A percentile compares a stretch with the other conserved stretches of the same genome.
These are phyloP conservation scores for Lavandula angustifolia DNA, from an alignment of 257 asterid genomes.

Conservation along the genomic window DNA sequence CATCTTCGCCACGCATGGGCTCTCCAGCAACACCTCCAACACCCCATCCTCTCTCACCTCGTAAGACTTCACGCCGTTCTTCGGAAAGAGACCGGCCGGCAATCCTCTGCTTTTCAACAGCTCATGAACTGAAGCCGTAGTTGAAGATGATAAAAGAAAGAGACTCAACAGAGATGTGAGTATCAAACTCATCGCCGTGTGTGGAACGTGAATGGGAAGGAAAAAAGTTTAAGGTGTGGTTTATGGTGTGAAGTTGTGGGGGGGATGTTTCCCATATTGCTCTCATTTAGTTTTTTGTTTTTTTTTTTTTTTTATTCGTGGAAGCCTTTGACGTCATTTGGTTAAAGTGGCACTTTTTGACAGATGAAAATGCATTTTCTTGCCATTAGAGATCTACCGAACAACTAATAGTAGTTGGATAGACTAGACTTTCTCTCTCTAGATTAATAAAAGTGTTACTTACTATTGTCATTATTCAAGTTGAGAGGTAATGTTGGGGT, in stretches of 20 bases:
- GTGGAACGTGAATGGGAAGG: conserved; percentile 30
- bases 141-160: conserved; percentile 21
- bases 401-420: conserved; percentile 29
- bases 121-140: conserved; percentile 51
- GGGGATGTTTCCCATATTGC: too few relatives aligned
- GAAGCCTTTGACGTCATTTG: too few relatives aligned
- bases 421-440: conserved; percentile 20
- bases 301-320: too few relatives aligned
- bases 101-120: conserved; percentile 71
- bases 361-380: too few relatives aligned
- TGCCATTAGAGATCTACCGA: too few relatives aligned
- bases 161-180: conserved; percentile 32
- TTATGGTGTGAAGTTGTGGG: too few relatives aligned
- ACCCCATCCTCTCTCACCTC: conserved; percentile 57
- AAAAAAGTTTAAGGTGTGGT: conserved; percentile 37
- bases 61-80: conserved; percentile 62
- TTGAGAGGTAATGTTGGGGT: conserved; percentile 6
- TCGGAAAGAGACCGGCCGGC: conserved; percentile 81
- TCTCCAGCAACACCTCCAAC: conserved; percentile 60
- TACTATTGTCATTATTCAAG: not conserved
- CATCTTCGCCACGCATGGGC: conserved; percentile 72
- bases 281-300: too few relatives aligned
- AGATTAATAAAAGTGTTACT: not conserved
- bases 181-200: conserved; percentile 17
- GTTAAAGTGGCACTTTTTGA: conserved; percentile 31